Evolutionary conservation across 352 stramenopile genomes (phyloP), one percentile per base, ranked within the genome.

Genomic region (Elongisporangium senticosum): DNA sequence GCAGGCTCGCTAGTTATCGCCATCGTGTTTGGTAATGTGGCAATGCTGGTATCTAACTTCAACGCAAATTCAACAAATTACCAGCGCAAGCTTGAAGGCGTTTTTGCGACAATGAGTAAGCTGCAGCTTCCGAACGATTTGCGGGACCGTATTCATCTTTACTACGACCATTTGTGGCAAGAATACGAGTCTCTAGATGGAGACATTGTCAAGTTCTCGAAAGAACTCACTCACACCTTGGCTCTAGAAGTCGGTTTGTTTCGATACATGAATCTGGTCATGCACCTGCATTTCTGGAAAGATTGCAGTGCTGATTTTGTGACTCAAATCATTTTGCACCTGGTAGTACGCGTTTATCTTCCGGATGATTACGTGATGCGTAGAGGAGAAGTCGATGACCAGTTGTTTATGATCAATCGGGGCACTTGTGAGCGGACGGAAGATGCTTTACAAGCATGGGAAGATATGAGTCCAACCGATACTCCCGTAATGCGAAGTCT

Each of bases 311-410:
- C 70, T 0, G 74, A 81, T 51, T 75, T 84, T 20, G 49, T 72
- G 2, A 76, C 76, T 4, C 69, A 75, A 5, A 61, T 85, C 8
- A 56, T 84, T 2, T 39, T 68, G 7, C 61, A 63, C 15, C 23
- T 86, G 2, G 62, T 37, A 1, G 64, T 74, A 3, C 57, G 67
- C 0, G 65, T 86, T 8, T 82, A 76, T 61, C 43, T 84, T 24
- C 74, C 72, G 0, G 75, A 84, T 19, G 74, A 84, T 54, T 84
- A 80, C 48, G 64, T 86, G 26, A 61, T 83, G 51, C 65, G 69
- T 14, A 58, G 60, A 6, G 58, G 65, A 4, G 71, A 81, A 15
- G 64, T 70, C 13, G 58, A 68, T 4, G 54, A 49, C 24, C 71
- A 77, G 21, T 67, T 83, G 64, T 75, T 79, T 53, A 81, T 83